Percentiles rank a stretch among this genome's conserved stretches.
phyloP scores from a whole-genome alignment of 2,329 filamentous ascomycete genomes.

The Cordyceps militaris region DNA sequence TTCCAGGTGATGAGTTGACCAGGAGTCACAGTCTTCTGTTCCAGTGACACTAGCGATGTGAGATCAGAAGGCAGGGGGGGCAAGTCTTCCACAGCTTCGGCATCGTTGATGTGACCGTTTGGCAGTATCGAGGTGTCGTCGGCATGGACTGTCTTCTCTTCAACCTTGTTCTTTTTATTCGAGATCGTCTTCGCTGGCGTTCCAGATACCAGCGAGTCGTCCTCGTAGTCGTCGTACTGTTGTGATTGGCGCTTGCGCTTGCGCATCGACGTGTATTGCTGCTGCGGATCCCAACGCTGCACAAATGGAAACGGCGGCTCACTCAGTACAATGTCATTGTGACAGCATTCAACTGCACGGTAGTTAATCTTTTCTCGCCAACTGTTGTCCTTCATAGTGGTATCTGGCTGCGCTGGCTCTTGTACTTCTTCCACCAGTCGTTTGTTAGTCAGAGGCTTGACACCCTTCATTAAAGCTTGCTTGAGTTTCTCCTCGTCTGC shows the following conservation, averaged over 20 bases:
- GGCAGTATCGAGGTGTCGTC: background rate
- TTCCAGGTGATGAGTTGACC: constrained; percentile 67
- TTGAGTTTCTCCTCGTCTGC: constrained; percentile 59
- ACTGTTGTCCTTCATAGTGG: constrained; percentile 41
- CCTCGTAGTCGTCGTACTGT: constrained; percentile 24
- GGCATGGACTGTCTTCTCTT: constrained; percentile 30
- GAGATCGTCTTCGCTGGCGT: constrained; percentile 10
- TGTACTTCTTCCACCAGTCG: constrained; percentile 23
- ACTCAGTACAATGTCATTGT: constrained; percentile 60
- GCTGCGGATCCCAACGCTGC: constrained; percentile 80
- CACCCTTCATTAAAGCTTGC: constrained; percentile 50
- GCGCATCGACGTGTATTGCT: constrained; percentile 38
- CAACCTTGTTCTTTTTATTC: constrained; percentile 26
- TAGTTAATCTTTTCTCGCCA: constrained; percentile 73
- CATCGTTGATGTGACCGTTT: constrained; percentile 25
- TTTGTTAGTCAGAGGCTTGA: constrained; percentile 33
- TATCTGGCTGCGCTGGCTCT: constrained; percentile 13
- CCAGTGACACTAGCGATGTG: constrained; percentile 43
- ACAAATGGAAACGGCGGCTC: constrained; percentile 84
- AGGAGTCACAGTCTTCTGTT: constrained; percentile 38
- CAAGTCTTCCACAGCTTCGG: constrained; percentile 46
- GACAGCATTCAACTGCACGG: constrained; percentile 74
- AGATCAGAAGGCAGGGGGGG: constrained; percentile 54
- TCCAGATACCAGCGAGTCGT: constrained; percentile 17
- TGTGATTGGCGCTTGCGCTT: constrained; percentile 44